These are phyloP conservation scores for Andrographis paniculata DNA, from an alignment of 305 asterid species.

Conservation along the genomic window DNA sequence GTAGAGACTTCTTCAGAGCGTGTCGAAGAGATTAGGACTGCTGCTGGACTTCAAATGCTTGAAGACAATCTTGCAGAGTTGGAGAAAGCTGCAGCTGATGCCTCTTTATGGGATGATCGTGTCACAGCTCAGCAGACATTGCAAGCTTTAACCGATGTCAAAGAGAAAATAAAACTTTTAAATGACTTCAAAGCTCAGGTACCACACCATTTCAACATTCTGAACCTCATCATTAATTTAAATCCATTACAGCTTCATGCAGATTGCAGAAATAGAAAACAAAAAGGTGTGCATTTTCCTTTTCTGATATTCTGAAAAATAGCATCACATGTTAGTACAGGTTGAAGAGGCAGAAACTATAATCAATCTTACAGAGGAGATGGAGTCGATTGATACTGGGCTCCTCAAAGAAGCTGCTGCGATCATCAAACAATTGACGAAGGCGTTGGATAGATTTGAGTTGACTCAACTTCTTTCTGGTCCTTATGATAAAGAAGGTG, in stretches of 20 bases:
- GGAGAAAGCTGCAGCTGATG: slow-evolving; percentile 79
- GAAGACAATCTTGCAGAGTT: slow-evolving; percentile 53
- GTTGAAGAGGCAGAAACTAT: slow-evolving; percentile 89
- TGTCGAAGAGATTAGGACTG: slow-evolving; percentile 73
- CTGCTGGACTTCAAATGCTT: slow-evolving; percentile 75
- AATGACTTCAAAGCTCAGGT: slow-evolving; percentile 82
- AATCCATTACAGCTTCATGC: too few relatives aligned
- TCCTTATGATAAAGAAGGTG: slow-evolving; percentile 94
- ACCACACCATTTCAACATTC: slow-evolving; percentile 9
- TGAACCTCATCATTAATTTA: slow-evolving; percentile 13
- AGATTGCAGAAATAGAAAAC: too few relatives aligned
- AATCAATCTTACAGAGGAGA: slow-evolving; percentile 80
- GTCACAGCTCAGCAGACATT: slow-evolving; percentile 91
- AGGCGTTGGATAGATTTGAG: slow-evolving; percentile 76
- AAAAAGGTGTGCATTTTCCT: slow-evolving; percentile 6
- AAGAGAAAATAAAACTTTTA: slow-evolving; percentile 81
- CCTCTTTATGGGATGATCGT: slow-evolving; percentile 92
- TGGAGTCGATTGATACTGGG: slow-evolving; percentile 66
- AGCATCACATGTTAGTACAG: slow-evolving; percentile 32
- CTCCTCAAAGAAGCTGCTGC: slow-evolving; percentile 76
- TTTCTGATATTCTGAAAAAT: slow-evolving; percentile 1
- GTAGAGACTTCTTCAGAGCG: slow-evolving; percentile 59
- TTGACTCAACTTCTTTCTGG: slow-evolving; percentile 90
- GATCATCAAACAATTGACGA: slow-evolving; percentile 64
- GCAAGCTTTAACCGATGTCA: slow-evolving; percentile 79